Evolutionary conservation across 2,329 filamentous ascomycete genomes (phyloP), one percentile per base, ranked within the genome.

Genomic region (Monosporascus sp.): DNA sequence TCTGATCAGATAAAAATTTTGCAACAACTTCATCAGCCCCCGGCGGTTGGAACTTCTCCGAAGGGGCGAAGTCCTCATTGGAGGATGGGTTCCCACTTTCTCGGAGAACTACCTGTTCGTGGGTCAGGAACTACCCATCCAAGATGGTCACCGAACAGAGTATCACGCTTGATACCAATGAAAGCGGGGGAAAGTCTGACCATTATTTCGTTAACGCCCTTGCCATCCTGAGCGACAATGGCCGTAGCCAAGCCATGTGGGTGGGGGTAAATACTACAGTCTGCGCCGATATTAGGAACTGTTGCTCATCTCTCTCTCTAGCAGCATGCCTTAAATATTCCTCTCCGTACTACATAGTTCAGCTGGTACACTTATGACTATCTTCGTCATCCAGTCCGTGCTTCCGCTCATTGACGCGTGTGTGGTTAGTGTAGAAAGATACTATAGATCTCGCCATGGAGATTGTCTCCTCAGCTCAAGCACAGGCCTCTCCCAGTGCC

Each of bases 381-480:
- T 27, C 19, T 6, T 41, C 17, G 9, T 6, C 38, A n/a, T 41
- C 17, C 6, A 41, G 9, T 19, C 31, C 11, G 31, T 35, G 31
- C 14, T 35, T 14, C 31, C 5, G 31, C 31, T 37, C 37, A 38
- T 24, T 46, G 14, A 17, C 17, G 24, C 26, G 43, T 49, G n/a
- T 49, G 38, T 27, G 37, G 16, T 45, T 35, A 5, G 50, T 20
- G 35, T 44, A 37, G 9, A 14, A 43, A 55, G 35, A 48, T 17
- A 37, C 38, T 26, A 31, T 48, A 40, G 40, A 41, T 37, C 37
- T 20, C n/a, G 24, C 52, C 20, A 59, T 59, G 54, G 47, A 47
- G n/a, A 37, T 43, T 11, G 55, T 55, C 35, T 45, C 55, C 48
- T 37, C 51, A 24, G 5, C 46, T 9, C 49, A 52, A 37, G 38